A percentile compares a stretch with the other conserved stretches of the same genome.
These are phyloP conservation scores for Xylaria sp. DNA, from an alignment of 2,329 filamentous ascomycete genomes.

Conservation along the genomic window DNA sequence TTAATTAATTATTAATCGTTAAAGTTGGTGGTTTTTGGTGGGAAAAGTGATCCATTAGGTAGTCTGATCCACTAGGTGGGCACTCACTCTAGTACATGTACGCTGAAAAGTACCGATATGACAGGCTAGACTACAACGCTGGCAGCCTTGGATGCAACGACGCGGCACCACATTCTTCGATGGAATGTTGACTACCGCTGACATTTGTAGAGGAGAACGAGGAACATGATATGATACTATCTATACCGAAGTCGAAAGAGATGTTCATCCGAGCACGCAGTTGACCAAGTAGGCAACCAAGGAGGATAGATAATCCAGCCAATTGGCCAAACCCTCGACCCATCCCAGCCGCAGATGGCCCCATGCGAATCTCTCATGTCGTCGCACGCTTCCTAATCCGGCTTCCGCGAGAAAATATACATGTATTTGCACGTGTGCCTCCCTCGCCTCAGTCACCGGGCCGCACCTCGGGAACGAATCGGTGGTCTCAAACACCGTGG, in stretches of 20 bases:
- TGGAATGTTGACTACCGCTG: slow-evolving; percentile 12
- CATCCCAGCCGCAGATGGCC: slow-evolving; percentile 7
- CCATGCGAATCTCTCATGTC: slow-evolving; percentile 5
- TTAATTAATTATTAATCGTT: no score
- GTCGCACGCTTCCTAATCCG: slow-evolving; percentile 8
- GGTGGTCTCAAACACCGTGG: not conserved
- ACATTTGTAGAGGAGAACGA: slow-evolving; percentile 12
- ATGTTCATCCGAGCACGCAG: slow-evolving; percentile 16
- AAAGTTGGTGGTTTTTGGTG: no score
- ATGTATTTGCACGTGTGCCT: slow-evolving; percentile 10
- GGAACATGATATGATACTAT: slow-evolving; percentile 12
- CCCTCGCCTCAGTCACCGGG: slow-evolving; percentile 10
- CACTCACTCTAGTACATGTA: slow-evolving; percentile 11
- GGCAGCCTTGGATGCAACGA: slow-evolving; percentile 29
- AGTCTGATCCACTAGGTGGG: no score
- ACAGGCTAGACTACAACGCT: slow-evolving; percentile 33
- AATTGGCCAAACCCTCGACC: not conserved
- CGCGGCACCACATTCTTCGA: slow-evolving; percentile 22
- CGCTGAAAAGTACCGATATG: slow-evolving; percentile 33
- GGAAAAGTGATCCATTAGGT: no score
- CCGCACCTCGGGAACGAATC: slow-evolving; percentile 19
- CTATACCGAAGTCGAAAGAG: slow-evolving; percentile 9
- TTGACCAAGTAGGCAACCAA: not conserved
- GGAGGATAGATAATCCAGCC: not conserved
- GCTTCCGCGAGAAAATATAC: slow-evolving; percentile 8